Evolutionary conservation across 352 stramenopile species (phyloP).

Genomic region (Phytophthora niederhauseri): DNA sequence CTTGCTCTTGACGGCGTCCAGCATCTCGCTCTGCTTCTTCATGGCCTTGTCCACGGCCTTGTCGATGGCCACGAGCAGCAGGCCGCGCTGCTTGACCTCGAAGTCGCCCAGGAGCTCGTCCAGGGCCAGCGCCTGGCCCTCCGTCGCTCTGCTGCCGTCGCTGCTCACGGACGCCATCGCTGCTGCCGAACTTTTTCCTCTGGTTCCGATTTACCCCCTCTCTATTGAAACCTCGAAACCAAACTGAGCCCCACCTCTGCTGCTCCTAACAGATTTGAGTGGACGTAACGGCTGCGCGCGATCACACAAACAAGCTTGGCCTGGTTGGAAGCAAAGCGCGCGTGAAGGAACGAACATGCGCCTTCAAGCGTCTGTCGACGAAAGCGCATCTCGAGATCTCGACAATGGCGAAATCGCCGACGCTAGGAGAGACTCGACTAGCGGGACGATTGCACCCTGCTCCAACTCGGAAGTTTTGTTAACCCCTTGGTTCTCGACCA

Average conservation of each 20-base stretch:
- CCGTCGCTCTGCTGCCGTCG: constrained; percentile 2
- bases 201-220: not conserved
- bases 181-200: constrained; percentile 1
- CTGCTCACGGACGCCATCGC: constrained; percentile 13
- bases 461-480: too few species aligned
- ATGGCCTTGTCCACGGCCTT: constrained; percentile 33
- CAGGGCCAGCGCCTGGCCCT: constrained; percentile 14
- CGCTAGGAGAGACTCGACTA: not conserved
- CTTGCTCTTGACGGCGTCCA: constrained; percentile 24
- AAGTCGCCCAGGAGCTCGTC: constrained; percentile 34
- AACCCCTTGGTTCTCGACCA: too few species aligned
- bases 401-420: not conserved
- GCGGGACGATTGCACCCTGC: not conserved
- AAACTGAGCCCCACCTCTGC: constrained; percentile 5
- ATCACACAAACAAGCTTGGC: constrained; percentile 16
- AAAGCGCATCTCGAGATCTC: not conserved
- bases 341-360: not conserved
- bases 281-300: constrained; percentile 15
- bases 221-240: constrained; percentile 5
- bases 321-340: not conserved
- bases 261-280: constrained; percentile 18
- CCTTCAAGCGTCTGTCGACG: not conserved
- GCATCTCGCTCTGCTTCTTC: constrained; percentile 39
- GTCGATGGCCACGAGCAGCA: constrained; percentile 38
- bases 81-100: constrained; percentile 29